phyloP scores from a whole-genome alignment of 2,329 filamentous ascomycete species.

The Apiospora sp. region DNA sequence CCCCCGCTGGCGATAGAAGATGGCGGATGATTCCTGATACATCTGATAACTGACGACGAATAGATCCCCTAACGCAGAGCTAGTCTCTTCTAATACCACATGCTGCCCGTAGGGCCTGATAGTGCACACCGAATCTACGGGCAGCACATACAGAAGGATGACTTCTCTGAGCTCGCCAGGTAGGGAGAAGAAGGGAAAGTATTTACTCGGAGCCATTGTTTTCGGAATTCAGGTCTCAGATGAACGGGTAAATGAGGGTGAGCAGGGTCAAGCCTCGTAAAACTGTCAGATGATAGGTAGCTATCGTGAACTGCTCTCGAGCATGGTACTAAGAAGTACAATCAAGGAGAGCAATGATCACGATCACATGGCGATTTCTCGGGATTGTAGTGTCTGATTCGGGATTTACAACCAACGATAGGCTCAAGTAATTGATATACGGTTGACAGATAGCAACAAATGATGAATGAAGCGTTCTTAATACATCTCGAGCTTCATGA shows the following conservation, averaged over 20 bases:
- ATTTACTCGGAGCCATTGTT: neutral
- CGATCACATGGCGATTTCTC: neutral
- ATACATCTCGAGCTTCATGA: neutral
- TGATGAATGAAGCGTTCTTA: neutral
- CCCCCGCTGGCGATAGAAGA: constrained; percentile 41
- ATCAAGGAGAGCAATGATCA: neutral
- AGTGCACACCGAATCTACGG: constrained; percentile 32
- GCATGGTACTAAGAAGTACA: neutral
- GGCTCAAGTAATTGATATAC: neutral
- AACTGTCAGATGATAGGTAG: neutral
- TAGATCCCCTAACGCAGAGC: constrained; percentile 28
- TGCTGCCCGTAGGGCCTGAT: neutral
- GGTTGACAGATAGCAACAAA: neutral
- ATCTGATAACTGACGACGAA: constrained; percentile 42
- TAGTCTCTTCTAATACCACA: neutral
- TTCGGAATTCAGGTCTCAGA: neutral
- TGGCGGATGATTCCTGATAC: constrained; percentile 43
- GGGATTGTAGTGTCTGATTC: too few relatives aligned
- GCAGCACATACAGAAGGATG: constrained; percentile 38
- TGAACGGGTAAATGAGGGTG: neutral
- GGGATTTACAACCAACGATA: neutral
- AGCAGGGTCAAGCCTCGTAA: neutral
- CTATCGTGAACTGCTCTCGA: neutral
- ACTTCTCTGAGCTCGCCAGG: constrained; percentile 39
- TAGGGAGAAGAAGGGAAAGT: constrained; percentile 43